Evolutionary conservation across 106 monocot genomes (phyloP).

Genomic region (Dendrobium huoshanense): DNA sequence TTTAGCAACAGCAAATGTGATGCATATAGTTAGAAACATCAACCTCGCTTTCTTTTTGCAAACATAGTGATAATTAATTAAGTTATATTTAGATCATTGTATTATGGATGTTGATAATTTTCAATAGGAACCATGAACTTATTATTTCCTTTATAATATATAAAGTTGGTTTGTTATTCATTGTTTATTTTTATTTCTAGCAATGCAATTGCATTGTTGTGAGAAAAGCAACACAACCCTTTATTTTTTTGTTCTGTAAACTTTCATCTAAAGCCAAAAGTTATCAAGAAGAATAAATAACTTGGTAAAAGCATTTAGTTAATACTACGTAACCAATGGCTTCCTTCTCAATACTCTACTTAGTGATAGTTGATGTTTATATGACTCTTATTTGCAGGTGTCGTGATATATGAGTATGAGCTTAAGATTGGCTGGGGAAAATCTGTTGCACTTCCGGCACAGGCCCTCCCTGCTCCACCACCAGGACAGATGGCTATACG

Average conservation of each 20-base stretch:
- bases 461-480: constrained; percentile 98
- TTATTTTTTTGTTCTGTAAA: no score
- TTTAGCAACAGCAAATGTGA: no score
- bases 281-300: no score
- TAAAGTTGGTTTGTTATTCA: neutral
- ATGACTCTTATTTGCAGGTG: constrained; percentile 43
- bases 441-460: constrained; percentile 92
- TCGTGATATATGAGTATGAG: constrained; percentile 95
- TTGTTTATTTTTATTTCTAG: neutral
- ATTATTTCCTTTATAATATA: neutral
- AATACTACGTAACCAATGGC: neutral
- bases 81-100: no score
- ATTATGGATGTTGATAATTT: no score
- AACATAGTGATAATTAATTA: no score
- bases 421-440: constrained; percentile 99
- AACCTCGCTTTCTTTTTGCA: no score
- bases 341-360: neutral
- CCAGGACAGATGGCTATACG: constrained; percentile 99
- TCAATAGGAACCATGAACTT: neutral
- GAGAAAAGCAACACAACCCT: no score
- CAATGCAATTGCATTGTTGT: neutral
- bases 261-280: no score
- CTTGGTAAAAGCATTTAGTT: neutral
- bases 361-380: constrained; percentile 5
- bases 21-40: no score